Base-by-base conservation (phyloP, 192 early-diverging fungal genomes). In the Diversispora eburnea region DNA sequence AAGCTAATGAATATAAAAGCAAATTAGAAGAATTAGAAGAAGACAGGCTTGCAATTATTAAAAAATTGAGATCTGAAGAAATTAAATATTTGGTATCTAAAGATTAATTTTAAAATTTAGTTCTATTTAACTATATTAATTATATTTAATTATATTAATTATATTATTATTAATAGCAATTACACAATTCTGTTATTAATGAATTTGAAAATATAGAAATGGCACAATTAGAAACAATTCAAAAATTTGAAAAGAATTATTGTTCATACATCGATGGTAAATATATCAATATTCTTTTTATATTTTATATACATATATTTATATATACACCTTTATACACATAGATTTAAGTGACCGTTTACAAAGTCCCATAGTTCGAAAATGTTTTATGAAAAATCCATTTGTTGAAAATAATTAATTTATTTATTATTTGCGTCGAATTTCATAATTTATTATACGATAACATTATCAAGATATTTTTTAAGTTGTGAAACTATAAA, bases 11-110 rank as follows among this genome's bases (percentile, higher is more conserved):
- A 68, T 68, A 68, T 54, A 68, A 17, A 41, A 19, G 9, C 2
- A 68, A 68, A 42, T 22, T 33, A 15, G 67, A 68, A 55, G 67
- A 68, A 68, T 54, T 68, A 22, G 67, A 68, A 15, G 25, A 68
- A 15, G 67, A 68, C 25, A 45, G 33, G 20, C 22, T 68, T 20
- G 10, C 19, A 39, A 68, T 68, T 39, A 13, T 68, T 19, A 68
- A 68, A 52, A 68, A 68, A 52, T 54, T 68, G 49, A 68, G 22
- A 68, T 55, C 49, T 45, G 67, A 68, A 25, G 49, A 55, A 33
- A 22, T 12, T 6, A 49, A 68, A 52, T 68, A 68, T 54, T 54
- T 68, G 67, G 67, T 68, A 68, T 43, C 8, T 8, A 46, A 42
- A 8, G 46, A n/a, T 43, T 13, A 33, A n/a, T 49, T 66, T 39